phyloP scores from a whole-genome alignment of 2,329 filamentous ascomycete species.

The Colletotrichum orbiculare region DNA sequence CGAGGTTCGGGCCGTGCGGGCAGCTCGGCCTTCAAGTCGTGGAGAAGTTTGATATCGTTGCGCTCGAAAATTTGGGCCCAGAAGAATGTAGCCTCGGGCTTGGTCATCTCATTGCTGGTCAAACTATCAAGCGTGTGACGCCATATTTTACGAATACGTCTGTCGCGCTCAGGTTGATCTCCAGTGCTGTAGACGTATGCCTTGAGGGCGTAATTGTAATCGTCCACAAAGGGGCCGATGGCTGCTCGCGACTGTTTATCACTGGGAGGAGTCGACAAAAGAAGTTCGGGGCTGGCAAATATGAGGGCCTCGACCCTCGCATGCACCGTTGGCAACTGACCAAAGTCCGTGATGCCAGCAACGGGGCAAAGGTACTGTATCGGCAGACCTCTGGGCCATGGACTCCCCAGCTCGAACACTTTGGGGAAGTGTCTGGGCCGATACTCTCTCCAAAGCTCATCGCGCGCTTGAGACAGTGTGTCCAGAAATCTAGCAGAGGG shows the following conservation, averaged over 20 bases:
- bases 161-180: not conserved
- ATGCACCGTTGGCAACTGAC: not conserved
- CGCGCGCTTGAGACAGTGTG: conserved; percentile 3
- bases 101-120: conserved; percentile 3
- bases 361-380: conserved; percentile 3
- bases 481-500: conserved; percentile 9
- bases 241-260: conserved; percentile 1
- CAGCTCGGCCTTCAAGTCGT: not conserved
- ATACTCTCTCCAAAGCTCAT: conserved; percentile 6
- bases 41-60: not conserved
- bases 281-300: not conserved
- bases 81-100: conserved; percentile 27
- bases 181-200: not conserved
- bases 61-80: not conserved
- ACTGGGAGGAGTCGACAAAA: not conserved
- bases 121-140: conserved; percentile 7
- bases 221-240: conserved; percentile 11
- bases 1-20: not conserved
- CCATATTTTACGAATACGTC: conserved; percentile 16
- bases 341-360: not conserved
- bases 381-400: conserved; percentile 13
- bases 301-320: conserved; percentile 3
- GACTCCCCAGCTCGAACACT: not conserved
- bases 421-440: conserved; percentile 14
- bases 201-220: conserved; percentile 10